These are phyloP conservation scores for Ustilago loliicola DNA, from an alignment of 1,284 basidiomycete species.

Conservation along the genomic window DNA sequence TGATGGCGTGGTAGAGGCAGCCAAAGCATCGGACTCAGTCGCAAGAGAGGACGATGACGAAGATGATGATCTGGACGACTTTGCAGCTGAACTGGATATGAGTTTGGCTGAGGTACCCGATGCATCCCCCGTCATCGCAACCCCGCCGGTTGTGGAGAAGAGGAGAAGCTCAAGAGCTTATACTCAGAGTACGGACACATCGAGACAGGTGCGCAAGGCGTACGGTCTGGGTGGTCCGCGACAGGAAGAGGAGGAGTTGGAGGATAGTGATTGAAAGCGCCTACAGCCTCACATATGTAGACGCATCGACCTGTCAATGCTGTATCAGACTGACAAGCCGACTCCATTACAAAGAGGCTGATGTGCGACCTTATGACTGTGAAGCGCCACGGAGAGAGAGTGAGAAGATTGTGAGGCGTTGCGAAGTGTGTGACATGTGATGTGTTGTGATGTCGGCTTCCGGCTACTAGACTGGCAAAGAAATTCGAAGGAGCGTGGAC, in stretches of 20 bases:
- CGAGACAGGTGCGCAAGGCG: constrained; percentile 29
- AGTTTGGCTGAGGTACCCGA: constrained; percentile 39
- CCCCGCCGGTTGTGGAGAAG: constrained; percentile 18
- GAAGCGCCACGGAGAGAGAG: background rate
- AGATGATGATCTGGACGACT: constrained; percentile 47
- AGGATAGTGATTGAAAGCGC: constrained; percentile 42
- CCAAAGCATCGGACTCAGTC: background rate
- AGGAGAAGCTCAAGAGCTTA: constrained; percentile 23
- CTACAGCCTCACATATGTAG: too few relatives aligned
- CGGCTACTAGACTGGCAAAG: constrained; percentile 35
- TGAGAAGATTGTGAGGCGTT: background rate
- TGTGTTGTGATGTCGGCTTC: constrained; percentile 5
- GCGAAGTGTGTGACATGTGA: constrained; percentile 9
- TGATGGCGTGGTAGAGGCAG: too few relatives aligned
- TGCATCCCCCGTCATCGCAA: constrained; percentile 8
- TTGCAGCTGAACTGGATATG: constrained; percentile 54
- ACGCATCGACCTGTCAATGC: too few relatives aligned
- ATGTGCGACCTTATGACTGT: background rate
- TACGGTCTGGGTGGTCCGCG: constrained; percentile 51
- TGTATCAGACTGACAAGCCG: too few relatives aligned
- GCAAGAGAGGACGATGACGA: constrained; percentile 31
- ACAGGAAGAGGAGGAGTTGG: constrained; percentile 51
- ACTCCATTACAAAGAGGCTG: too few relatives aligned
- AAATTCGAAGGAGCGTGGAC: background rate
- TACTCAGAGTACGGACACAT: background rate